Evolutionary conservation across 306 rosid genomes (phyloP).

Genomic region (Vigna nakashimae): DNA sequence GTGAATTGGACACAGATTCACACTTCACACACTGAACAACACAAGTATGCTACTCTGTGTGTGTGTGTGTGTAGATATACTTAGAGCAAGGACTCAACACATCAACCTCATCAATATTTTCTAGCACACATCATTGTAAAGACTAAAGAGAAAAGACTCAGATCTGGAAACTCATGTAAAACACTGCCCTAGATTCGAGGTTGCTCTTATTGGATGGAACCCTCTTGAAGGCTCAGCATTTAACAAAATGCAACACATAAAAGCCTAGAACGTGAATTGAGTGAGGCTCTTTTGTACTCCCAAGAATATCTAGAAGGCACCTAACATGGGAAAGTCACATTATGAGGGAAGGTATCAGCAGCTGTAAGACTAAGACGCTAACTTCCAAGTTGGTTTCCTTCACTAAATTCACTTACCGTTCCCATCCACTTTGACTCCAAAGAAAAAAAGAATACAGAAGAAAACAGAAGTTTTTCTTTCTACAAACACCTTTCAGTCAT

Average conservation of each 20-base stretch:
- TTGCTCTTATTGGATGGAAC: conserved; percentile 40
- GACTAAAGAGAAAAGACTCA: conserved; percentile 47
- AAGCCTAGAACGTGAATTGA: conserved; percentile 42
- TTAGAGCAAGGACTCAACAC: conserved; percentile 15
- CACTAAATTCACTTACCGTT: conserved; percentile 47
- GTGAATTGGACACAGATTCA: conserved; percentile 7
- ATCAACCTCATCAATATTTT: conserved; percentile 44
- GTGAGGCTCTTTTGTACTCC: conserved; percentile 45
- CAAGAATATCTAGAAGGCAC: conserved; percentile 45
- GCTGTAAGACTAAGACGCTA: conserved; percentile 68
- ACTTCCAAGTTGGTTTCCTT: conserved; percentile 58
- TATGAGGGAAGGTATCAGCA: conserved; percentile 88
- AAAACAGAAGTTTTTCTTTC: neutral
- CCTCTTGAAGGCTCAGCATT: conserved; percentile 48
- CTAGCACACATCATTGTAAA: conserved; percentile 27
- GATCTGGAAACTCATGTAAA: conserved; percentile 63
- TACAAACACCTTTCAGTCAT: neutral
- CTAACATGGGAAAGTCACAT: conserved; percentile 72
- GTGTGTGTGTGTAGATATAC: neutral
- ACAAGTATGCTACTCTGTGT: neutral
- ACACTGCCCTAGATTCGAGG: conserved; percentile 35
- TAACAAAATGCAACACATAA: conserved; percentile 56
- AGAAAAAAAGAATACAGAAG: neutral
- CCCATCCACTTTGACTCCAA: conserved; percentile 35
- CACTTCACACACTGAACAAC: conserved; percentile 15